Evolutionary conservation across 768 basidiomycete genomes (phyloP).

Genomic region (Calocybe indica): DNA sequence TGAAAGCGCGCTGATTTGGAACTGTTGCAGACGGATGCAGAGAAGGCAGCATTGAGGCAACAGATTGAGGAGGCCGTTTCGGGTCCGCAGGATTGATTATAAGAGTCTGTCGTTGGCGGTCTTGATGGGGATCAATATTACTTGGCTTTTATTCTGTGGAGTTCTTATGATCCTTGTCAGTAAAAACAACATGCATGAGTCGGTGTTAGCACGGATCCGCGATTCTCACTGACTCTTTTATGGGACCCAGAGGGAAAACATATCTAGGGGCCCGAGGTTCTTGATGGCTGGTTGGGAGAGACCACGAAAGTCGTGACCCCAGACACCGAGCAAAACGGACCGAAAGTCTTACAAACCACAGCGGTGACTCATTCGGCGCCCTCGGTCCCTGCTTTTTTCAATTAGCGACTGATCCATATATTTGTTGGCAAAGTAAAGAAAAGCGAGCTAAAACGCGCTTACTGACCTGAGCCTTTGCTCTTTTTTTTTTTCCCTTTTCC

Average conservation of each 20-base stretch:
- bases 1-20: background rate
- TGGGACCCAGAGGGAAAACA: no score
- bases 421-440: background rate
- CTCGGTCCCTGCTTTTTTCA: background rate
- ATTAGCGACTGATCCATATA: no score
- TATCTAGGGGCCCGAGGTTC: no score
- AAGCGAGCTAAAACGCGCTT: background rate
- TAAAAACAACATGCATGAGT: no score
- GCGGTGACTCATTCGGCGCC: background rate
- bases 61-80: background rate
- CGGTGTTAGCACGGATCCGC: no score
- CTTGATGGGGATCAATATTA: no score
- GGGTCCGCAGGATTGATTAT: background rate
- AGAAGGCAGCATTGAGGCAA: background rate
- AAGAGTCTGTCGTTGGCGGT: no score
- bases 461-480: background rate
- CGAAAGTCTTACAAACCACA: background rate
- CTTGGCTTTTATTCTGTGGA: no score
- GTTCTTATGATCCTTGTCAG: no score
- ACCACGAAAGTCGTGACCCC: no score
- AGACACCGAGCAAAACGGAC: background rate
- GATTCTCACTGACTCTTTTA: no score
- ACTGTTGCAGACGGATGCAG: background rate
- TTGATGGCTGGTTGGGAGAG: no score
- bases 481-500: background rate